Conservation (phyloP, 1,284 basidiomycete species). For the Trichosporon coremiiforme region DNA sequence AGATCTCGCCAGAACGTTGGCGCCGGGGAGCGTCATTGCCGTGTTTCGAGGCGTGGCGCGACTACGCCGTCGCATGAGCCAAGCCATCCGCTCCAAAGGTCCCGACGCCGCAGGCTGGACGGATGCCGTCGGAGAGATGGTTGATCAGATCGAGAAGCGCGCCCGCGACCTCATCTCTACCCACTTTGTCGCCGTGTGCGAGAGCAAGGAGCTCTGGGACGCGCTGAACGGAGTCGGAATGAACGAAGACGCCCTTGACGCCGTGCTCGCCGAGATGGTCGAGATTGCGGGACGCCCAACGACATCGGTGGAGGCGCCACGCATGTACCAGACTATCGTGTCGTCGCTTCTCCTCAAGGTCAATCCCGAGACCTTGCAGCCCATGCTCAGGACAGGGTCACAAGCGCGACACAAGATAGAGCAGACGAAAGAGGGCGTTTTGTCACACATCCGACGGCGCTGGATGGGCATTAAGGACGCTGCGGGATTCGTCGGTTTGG, state of each 20-base stretch:
- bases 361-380: constrained; percentile 64
- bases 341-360: constrained; percentile 71
- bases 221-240: constrained; percentile 70
- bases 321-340: constrained; percentile 73
- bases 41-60: constrained; percentile 55
- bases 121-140: constrained; percentile 66
- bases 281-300: constrained; percentile 60
- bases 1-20: constrained; percentile 69
- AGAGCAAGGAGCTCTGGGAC: constrained; percentile 68
- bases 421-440: constrained; percentile 66
- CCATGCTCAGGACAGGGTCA: constrained; percentile 68
- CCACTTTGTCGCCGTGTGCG: constrained; percentile 66
- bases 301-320: constrained; percentile 65
- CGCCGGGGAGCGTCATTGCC: constrained; percentile 66
- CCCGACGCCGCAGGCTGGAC: constrained; percentile 66
- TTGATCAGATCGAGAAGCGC: constrained; percentile 63
- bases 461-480: constrained; percentile 77
- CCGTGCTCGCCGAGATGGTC: constrained; percentile 66
- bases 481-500: constrained; percentile 76
- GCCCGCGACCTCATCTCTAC: constrained; percentile 66
- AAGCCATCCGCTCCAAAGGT: constrained; percentile 40
- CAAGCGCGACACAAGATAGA: constrained; percentile 69
- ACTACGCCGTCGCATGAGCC: constrained; percentile 42
- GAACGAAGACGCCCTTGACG: constrained; percentile 70
- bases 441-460: constrained; percentile 59